Conservation (phyloP, 345 rosid genomes). For the Gossypium longicalyx region DNA sequence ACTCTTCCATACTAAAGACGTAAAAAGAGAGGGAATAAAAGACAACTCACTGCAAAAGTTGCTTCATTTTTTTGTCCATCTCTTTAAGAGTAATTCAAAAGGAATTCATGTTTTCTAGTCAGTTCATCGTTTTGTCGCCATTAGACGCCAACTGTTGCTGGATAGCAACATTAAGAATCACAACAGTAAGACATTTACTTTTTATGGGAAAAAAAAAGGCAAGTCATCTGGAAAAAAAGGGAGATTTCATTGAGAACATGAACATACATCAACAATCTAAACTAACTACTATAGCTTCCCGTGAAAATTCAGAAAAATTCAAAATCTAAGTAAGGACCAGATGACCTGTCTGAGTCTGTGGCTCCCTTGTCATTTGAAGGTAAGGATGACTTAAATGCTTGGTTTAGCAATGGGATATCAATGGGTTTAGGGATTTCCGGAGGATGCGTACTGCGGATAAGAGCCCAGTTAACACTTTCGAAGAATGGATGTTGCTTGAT, state of each 20-base stretch:
- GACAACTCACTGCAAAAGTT: constrained; percentile 17
- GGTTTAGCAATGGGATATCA: constrained; percentile 16
- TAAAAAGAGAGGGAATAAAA: constrained; percentile 3
- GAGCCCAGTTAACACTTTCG: constrained; percentile 61
- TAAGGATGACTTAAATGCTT: background rate
- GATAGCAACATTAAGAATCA: background rate
- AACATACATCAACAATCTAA: constrained; percentile 13
- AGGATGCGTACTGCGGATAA: constrained; percentile 39
- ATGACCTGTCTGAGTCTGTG: constrained; percentile 11
- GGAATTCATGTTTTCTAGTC: constrained; percentile 1
- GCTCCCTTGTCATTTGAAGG: constrained; percentile 12
- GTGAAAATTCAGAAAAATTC: constrained; percentile 14
- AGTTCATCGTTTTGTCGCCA: background rate
- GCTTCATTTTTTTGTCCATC: constrained; percentile 10
- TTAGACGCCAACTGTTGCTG: background rate
- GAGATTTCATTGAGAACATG: constrained; percentile 15
- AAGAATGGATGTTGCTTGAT: constrained; percentile 68
- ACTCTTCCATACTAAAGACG: background rate
- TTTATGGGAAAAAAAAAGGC: background rate
- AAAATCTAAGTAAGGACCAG: constrained; percentile 20
- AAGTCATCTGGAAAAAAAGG: background rate
- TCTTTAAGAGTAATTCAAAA: background rate
- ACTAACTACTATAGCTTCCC: background rate
- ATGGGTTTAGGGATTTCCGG: constrained; percentile 33
- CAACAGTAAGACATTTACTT: constrained; percentile 2